These are phyloP conservation scores for Crassisporium funariophilum DNA, from an alignment of 768 basidiomycete genomes.

Conservation along the genomic window DNA sequence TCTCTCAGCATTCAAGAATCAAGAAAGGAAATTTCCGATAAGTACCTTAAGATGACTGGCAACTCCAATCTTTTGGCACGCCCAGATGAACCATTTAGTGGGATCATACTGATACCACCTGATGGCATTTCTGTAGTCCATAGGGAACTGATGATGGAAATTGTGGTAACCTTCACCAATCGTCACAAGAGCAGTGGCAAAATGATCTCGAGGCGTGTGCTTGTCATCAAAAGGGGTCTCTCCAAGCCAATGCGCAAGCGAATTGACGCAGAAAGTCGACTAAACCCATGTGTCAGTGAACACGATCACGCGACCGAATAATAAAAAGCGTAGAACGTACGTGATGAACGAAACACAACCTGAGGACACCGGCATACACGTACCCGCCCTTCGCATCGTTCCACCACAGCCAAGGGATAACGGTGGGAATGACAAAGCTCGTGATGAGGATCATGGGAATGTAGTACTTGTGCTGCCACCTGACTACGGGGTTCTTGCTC, in stretches of 20 bases:
- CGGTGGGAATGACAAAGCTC: constrained; percentile 73
- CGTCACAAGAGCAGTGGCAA: constrained; percentile 86
- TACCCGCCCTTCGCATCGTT: constrained; percentile 86
- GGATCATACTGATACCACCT: constrained; percentile 94
- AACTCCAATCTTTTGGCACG: constrained; percentile 59
- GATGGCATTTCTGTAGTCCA: constrained; percentile 97
- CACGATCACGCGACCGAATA: neutral
- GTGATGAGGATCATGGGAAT: constrained; percentile 66
- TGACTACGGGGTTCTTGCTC: constrained; percentile 73
- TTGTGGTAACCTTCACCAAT: constrained; percentile 98
- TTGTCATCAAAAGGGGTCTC: constrained; percentile 94
- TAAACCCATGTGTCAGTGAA: constrained; percentile 33
- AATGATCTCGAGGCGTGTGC: constrained; percentile 88
- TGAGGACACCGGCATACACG: constrained; percentile 78
- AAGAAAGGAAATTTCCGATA: neutral
- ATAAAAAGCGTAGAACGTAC: constrained; percentile 43
- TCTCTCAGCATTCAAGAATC: neutral
- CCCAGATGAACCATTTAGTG: constrained; percentile 89
- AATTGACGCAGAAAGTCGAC: constrained; percentile 98
- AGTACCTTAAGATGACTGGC: constrained; percentile 68
- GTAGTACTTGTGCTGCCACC: constrained; percentile 89
- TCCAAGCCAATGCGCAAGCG: constrained; percentile 95
- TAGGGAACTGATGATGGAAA: constrained; percentile 96
- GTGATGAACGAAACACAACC: constrained; percentile 87
- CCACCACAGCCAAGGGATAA: constrained; percentile 81